Conservation (phyloP, 2,329 filamentous ascomycete genomes). For the Penicillium sp. region DNA sequence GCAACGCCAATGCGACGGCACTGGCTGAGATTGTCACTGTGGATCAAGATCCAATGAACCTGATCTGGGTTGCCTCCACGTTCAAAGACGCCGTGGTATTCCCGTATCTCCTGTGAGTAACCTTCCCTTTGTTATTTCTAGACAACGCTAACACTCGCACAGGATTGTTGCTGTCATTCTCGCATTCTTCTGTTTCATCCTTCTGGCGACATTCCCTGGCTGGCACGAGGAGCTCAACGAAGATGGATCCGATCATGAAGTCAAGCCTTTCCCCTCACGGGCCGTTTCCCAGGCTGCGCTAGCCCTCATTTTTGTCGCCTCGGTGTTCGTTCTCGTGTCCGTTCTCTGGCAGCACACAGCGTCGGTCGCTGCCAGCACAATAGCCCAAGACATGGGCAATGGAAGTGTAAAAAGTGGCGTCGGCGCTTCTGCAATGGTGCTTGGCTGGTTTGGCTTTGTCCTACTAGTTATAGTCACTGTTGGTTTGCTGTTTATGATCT, state of each 20-base stretch:
- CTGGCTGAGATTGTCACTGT: conserved; percentile 80
- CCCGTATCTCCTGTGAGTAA: conserved; percentile 81
- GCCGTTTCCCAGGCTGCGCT: conserved; percentile 87
- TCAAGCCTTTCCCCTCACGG: conserved; percentile 86
- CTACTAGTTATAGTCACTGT: conserved; percentile 92
- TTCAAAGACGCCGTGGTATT: conserved; percentile 99
- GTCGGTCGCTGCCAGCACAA: conserved; percentile 85
- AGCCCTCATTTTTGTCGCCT: conserved; percentile 72
- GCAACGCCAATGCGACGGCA: conserved; percentile 92
- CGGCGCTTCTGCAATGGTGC: conserved; percentile 87
- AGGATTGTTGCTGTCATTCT: conserved; percentile 97
- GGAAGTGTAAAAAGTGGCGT: conserved; percentile 79
- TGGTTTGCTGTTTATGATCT: conserved; percentile 86
- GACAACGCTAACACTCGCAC: conserved; percentile 5
- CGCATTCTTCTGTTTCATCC: conserved; percentile 87
- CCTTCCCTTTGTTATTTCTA: not conserved
- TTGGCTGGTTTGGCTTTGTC: conserved; percentile 95
- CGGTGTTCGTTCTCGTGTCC: conserved; percentile 57
- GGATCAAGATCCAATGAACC: conserved; percentile 88
- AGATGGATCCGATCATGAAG: conserved; percentile 72
- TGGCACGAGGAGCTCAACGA: conserved; percentile 89
- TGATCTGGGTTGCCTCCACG: conserved; percentile 92
- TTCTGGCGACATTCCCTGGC: conserved; percentile 91
- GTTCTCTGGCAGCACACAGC: conserved; percentile 69
- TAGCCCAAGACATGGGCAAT: conserved; percentile 86